Conservation (phyloP, 2,329 filamentous ascomycete genomes). For the Hymenoscyphus albidus region DNA sequence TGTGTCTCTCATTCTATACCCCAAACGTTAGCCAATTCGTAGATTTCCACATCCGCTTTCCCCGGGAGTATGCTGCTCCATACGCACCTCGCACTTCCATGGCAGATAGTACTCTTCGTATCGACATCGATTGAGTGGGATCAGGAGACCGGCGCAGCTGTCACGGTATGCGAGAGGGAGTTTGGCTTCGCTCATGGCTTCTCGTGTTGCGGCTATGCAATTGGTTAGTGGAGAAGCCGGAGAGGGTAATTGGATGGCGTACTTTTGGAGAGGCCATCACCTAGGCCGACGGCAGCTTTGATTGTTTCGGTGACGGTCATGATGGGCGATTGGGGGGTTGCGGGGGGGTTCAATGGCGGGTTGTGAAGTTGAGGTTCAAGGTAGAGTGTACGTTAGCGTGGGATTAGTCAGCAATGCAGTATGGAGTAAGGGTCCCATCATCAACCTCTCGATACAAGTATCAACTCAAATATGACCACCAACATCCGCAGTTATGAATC, state of each 20-base stretch:
- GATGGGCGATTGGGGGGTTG: slow-evolving; percentile 16
- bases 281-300: slow-evolving; percentile 46
- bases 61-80: slow-evolving; percentile 5
- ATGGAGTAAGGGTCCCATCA: neutral
- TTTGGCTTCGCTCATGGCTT: slow-evolving; percentile 90
- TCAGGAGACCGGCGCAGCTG: slow-evolving; percentile 89
- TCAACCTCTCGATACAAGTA: no score
- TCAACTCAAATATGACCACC: no score
- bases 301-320: slow-evolving; percentile 47
- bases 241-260: slow-evolving; percentile 7
- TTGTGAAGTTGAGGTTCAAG: neutral
- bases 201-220: slow-evolving; percentile 66
- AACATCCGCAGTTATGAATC: no score
- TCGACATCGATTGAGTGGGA: slow-evolving; percentile 93
- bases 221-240: slow-evolving; percentile 17
- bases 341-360: neutral
- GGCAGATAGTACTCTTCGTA: slow-evolving; percentile 88
- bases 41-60: neutral
- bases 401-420: neutral
- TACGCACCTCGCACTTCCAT: slow-evolving; percentile 92
- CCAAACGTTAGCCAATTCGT: neutral
- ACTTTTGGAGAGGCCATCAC: slow-evolving; percentile 31
- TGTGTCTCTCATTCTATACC: slow-evolving; percentile 83
- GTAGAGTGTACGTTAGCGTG: neutral
- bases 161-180: slow-evolving; percentile 90